Conservation (phyloP, 2,329 filamentous ascomycete genomes). For the Monosporascus sp. region DNA sequence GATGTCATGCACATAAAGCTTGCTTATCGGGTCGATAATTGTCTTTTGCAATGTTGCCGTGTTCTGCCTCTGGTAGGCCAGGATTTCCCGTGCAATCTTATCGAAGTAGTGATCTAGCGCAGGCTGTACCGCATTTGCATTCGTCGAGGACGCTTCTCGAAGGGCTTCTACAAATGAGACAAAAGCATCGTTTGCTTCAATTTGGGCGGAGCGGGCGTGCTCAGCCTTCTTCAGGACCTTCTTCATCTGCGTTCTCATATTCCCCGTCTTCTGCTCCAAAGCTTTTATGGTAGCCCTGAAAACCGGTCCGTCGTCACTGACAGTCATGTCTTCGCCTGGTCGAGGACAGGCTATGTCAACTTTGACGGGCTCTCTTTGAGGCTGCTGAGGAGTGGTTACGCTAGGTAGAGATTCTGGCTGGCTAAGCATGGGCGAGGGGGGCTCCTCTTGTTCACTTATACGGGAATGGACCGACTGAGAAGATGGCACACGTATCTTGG, state of each 20-base stretch:
- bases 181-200: constrained; percentile 80
- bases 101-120: constrained; percentile 98
- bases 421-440: constrained; percentile 44
- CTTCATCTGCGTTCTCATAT: constrained; percentile 91
- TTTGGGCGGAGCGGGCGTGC: constrained; percentile 73
- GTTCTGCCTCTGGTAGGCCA: constrained; percentile 82
- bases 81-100: constrained; percentile 87
- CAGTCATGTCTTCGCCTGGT: constrained; percentile 77
- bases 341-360: constrained; percentile 84
- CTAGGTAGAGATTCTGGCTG: constrained; percentile 30
- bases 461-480: constrained; percentile 81
- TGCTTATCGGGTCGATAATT: constrained; percentile 89
- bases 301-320: constrained; percentile 86
- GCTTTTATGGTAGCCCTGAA: constrained; percentile 97
- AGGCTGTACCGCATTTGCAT: constrained; percentile 93
- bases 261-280: constrained; percentile 91
- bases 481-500: constrained; percentile 78
- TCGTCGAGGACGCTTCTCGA: constrained; percentile 81
- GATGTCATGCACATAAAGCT: constrained; percentile 91
- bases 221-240: constrained; percentile 94
- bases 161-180: constrained; percentile 78
- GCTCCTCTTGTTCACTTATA: constrained; percentile 66
- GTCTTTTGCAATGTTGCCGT: constrained; percentile 79
- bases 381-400: constrained; percentile 10
- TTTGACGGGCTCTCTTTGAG: constrained; percentile 55